Percentiles rank a stretch among this genome's conserved stretches.
Conservation (phyloP, 371 early-diverging fungal species). For the Amoeboradix gromovi region DNA sequence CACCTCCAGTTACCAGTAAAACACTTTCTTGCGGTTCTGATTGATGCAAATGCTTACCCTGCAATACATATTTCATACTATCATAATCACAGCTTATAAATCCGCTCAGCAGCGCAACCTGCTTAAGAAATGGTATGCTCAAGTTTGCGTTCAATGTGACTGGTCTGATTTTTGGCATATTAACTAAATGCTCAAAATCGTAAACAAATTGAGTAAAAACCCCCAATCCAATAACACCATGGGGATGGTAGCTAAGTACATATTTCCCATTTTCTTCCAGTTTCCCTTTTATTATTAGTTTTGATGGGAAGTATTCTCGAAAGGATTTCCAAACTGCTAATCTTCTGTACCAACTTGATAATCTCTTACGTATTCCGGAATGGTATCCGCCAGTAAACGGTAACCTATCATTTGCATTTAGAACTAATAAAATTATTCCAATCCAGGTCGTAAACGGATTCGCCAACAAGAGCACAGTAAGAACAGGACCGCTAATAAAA, state of each 20-base stretch:
- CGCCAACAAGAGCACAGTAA: not conserved
- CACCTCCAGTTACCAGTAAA: not conserved
- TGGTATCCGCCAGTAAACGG: not conserved
- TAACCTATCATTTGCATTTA: not conserved
- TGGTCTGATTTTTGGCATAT: not conserved
- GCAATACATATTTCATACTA: not conserved
- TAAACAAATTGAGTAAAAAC: not conserved
- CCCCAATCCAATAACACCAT: not conserved
- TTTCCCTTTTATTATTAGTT: not conserved
- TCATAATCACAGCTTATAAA: not conserved
- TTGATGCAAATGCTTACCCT: not conserved
- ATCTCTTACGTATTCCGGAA: not conserved
- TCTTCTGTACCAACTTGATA: not conserved
- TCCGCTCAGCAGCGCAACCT: not conserved
- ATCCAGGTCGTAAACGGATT: not conserved
- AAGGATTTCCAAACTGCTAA: not conserved
- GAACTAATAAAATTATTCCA: not conserved
- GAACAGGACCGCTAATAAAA: not conserved
- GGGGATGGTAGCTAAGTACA: not conserved
- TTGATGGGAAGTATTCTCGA: not conserved
- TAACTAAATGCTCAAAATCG: not conserved
- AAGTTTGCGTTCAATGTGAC: not conserved
- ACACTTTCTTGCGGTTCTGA: not conserved
- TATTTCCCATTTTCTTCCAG: not conserved
- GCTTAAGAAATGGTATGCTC: not conserved